Evolutionary conservation across 2,329 filamentous ascomycete genomes (phyloP).

Genomic region (Pseudogymnoascus sp.): DNA sequence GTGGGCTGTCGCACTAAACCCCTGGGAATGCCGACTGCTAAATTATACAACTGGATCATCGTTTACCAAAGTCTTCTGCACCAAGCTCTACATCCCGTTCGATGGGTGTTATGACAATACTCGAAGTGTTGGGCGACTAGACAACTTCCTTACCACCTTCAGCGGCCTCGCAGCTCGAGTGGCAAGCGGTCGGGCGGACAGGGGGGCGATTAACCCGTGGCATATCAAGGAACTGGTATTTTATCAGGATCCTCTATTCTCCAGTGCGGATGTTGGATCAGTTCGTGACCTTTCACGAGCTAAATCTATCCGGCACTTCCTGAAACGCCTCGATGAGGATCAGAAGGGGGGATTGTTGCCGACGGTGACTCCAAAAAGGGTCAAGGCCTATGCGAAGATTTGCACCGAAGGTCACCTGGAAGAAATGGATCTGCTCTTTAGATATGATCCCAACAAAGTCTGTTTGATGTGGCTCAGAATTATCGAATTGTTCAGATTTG

Average conservation of each 20-base stretch:
- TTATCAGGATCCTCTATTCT: neutral
- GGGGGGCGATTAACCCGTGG: neutral
- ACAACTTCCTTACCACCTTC: neutral
- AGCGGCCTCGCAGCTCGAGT: neutral
- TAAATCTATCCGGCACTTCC: neutral
- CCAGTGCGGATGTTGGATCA: neutral
- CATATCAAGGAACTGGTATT: slow-evolving; percentile 2
- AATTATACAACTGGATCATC: neutral
- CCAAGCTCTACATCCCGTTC: neutral
- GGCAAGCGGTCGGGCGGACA: neutral
- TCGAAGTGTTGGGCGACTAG: neutral
- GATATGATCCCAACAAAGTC: neutral
- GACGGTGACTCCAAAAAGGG: neutral
- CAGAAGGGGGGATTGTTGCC: neutral
- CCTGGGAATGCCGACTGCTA: neutral
- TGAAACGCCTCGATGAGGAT: neutral
- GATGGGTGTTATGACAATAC: neutral
- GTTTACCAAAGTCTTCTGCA: neutral
- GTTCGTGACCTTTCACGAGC: neutral
- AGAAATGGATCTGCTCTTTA: neutral
- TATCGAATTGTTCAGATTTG: neutral
- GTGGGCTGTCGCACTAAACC: neutral
- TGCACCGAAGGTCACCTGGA: neutral
- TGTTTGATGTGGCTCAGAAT: slow-evolving; percentile 4
- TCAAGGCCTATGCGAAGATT: neutral